Base-by-base conservation (phyloP, 164 flowering plant genomes). In the Annona cherimola region DNA sequence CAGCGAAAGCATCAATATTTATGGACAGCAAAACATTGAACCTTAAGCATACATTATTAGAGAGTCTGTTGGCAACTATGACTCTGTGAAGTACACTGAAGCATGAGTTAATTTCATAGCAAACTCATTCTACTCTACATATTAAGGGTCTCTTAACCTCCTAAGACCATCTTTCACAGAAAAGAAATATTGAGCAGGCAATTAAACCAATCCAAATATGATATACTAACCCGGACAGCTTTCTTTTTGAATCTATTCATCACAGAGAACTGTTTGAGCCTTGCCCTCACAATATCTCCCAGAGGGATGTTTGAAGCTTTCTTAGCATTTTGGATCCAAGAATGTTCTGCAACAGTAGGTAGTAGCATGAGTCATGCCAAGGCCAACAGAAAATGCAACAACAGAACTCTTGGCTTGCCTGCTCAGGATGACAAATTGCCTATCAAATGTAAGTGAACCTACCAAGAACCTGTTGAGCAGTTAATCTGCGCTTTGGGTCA, bases 401-500 rank as follows among this genome's bases (percentile, higher is more conserved):
- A 26, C 35, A n/a, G 35, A 61, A 61, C 35, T n/a, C 63, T 7
- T 8, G 8, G 35, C 35, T 40, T 40, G 16, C 67, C 6, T 8
- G 41, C 41, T 19, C 7, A 61, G 26, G 26, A 19, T 18, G 19
- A 2, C 8, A 61, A 1, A 40, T 26, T 50, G 14, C 57, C 9
- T 35, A 5, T 3, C 16, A 2, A 26, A 6, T 20, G 12, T 8
- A 20, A 44, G 35, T 18, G 4, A 35, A 83, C 92, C 84, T 81
- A 93, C 99, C 98, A 68, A 95, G 92, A 61, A 95, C 99, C 83
- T 95, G 96, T 68, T 87, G 92, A 74, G 99, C 99, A 75, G 93
- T 91, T 79, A 93, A 83, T 1, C 99, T 87, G 75, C 85, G 90
- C 66, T 69, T 83, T 3, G 96, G 95, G 75, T 93, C 96, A 6